Percentiles rank a stretch among this genome's conserved stretches.
Conservation (phyloP, 1,284 basidiomycete species). For the Ustilago bromivora region DNA sequence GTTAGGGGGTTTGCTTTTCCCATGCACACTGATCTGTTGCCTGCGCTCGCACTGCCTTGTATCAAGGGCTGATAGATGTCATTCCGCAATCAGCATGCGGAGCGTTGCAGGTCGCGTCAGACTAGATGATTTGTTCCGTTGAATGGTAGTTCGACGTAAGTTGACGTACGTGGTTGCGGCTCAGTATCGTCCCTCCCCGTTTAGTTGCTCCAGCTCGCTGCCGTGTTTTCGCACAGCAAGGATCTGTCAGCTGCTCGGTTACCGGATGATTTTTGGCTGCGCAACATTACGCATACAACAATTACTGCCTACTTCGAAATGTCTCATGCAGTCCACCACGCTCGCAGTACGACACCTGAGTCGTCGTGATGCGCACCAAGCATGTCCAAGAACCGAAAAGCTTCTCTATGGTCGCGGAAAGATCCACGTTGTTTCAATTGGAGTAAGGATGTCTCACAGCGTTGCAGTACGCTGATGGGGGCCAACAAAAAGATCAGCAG, state of each 20-base stretch:
- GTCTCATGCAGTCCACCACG: background rate
- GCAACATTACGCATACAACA: background rate
- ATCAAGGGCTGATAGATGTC: background rate
- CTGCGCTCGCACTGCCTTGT: background rate
- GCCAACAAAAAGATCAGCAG: background rate
- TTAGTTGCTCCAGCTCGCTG: slow-evolving; percentile 42
- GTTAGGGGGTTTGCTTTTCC: background rate
- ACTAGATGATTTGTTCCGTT: slow-evolving; percentile 7
- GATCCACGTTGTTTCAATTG: background rate
- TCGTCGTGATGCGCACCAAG: background rate
- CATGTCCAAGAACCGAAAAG: background rate
- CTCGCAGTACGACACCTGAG: background rate
- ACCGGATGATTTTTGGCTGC: slow-evolving; percentile 17
- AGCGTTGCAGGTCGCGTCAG: background rate
- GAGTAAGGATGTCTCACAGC: background rate
- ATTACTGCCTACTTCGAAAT: background rate
- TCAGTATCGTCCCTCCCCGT: slow-evolving; percentile 25
- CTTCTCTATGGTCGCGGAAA: slow-evolving; percentile 9
- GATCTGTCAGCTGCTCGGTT: slow-evolving; percentile 37
- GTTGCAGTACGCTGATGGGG: background rate
- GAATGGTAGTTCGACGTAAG: background rate
- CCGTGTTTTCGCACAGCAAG: background rate
- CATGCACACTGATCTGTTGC: background rate
- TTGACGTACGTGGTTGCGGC: background rate
- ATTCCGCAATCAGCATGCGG: background rate